Evolutionary conservation across 805 yeast genomes (phyloP).

Genomic region (Metschnikowia hibisci): DNA sequence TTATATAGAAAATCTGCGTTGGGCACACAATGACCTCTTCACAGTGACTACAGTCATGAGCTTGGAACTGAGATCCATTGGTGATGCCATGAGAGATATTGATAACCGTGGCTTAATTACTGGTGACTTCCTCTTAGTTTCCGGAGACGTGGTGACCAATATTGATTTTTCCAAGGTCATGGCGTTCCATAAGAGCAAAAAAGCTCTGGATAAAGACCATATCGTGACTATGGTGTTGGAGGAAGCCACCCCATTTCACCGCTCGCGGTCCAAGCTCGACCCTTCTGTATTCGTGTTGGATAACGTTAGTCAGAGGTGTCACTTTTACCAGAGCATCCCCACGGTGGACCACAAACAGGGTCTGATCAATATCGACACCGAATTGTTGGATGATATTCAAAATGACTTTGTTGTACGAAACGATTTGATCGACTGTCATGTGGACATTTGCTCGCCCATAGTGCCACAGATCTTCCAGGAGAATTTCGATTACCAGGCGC

Average conservation of each 20-base stretch:
- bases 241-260: constrained; percentile 77
- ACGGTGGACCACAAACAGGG: constrained; percentile 38
- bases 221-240: constrained; percentile 92
- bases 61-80: constrained; percentile 85
- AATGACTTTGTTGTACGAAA: constrained; percentile 76
- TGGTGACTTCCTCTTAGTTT: constrained; percentile 83
- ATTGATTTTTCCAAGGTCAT: constrained; percentile 73
- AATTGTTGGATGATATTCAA: constrained; percentile 69
- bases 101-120: constrained; percentile 87
- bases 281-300: constrained; percentile 86
- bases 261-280: constrained; percentile 75
- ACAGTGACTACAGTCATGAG: constrained; percentile 74
- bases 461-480: constrained; percentile 96
- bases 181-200: constrained; percentile 68
- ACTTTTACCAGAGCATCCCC: constrained; percentile 79
- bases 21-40: constrained; percentile 78
- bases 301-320: constrained; percentile 65
- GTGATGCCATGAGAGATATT: constrained; percentile 95
- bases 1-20: constrained; percentile 71
- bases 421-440: constrained; percentile 93
- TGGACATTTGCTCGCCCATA: constrained; percentile 90
- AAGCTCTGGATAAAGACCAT: constrained; percentile 77
- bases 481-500: constrained; percentile 87
- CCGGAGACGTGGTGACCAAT: constrained; percentile 96
- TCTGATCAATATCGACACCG: constrained; percentile 69